Evolutionary conservation across 257 asterid species (phyloP).

Genomic region (Jacaranda mimosifolia): DNA sequence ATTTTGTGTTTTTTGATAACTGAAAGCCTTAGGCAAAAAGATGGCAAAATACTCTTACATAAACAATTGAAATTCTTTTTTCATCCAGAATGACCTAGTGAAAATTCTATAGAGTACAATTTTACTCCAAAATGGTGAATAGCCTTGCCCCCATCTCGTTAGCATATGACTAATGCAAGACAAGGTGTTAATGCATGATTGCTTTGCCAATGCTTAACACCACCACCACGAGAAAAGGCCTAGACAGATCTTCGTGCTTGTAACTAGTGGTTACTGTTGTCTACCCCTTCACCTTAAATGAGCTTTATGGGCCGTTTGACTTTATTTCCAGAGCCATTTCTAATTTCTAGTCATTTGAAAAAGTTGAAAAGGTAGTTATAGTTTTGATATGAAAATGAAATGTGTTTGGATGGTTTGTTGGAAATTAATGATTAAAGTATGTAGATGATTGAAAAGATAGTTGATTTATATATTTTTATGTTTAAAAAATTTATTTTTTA

Average conservation of each 20-base stretch:
- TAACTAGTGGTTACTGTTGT: neutral
- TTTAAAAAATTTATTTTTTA: no score
- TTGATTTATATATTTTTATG: no score
- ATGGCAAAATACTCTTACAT: neutral
- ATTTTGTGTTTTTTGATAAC: neutral
- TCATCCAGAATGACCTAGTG: neutral
- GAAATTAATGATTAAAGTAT: no score
- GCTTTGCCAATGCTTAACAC: constrained; percentile 6
- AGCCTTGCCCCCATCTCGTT: neutral
- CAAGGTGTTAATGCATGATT: neutral
- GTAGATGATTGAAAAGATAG: no score
- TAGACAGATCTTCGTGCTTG: neutral
- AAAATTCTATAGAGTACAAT: constrained; percentile 1
- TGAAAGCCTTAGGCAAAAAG: neutral
- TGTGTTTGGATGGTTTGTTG: no score
- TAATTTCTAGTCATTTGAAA: no score
- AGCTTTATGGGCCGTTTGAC: neutral
- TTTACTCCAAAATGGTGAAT: constrained; percentile 15
- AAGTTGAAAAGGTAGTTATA: no score
- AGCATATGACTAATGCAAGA: neutral
- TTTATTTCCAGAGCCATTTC: no score
- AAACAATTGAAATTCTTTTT: constrained; percentile 20
- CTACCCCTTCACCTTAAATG: neutral
- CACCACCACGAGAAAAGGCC: neutral
- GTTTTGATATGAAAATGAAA: no score